Conservation (phyloP, 2,329 filamentous ascomycete genomes). For the Lachnellula hyalina region DNA sequence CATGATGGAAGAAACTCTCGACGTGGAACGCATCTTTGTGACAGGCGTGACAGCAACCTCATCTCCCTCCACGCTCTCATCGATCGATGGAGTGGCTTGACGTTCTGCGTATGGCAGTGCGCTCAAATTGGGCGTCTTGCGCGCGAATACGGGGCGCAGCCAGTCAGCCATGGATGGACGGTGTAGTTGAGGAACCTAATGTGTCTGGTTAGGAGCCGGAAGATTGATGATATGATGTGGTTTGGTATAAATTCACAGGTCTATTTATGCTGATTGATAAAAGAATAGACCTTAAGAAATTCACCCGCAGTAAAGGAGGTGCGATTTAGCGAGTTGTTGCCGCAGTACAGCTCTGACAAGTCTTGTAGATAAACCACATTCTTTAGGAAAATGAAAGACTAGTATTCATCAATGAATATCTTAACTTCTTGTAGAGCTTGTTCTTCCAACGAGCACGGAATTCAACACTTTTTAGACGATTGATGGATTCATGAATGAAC, state of each 20-base stretch:
- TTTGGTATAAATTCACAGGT: neutral
- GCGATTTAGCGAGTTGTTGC: neutral
- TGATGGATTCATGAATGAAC: no score
- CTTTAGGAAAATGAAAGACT: no score
- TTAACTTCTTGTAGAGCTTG: no score
- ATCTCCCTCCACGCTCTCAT: slow-evolving; percentile 18
- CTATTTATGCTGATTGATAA: neutral
- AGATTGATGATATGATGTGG: neutral
- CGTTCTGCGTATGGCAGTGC: slow-evolving; percentile 4
- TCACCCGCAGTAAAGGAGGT: neutral
- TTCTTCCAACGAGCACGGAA: no score
- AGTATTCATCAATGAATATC: no score
- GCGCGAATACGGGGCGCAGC: slow-evolving; percentile 25
- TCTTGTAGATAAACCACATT: no score
- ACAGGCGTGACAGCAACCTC: slow-evolving; percentile 7
- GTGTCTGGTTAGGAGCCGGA: no score
- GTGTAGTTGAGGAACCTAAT: neutral
- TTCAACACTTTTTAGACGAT: no score
- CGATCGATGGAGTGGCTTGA: slow-evolving; percentile 5
- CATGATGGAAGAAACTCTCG: slow-evolving; percentile 26
- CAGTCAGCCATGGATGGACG: slow-evolving; percentile 23
- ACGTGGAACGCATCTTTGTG: slow-evolving; percentile 14
- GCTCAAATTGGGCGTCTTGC: slow-evolving; percentile 16
- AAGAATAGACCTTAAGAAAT: neutral
- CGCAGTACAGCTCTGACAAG: no score